Conservation (phyloP, 176 grass and related monocot genomes). For the Carex kokanica region DNA sequence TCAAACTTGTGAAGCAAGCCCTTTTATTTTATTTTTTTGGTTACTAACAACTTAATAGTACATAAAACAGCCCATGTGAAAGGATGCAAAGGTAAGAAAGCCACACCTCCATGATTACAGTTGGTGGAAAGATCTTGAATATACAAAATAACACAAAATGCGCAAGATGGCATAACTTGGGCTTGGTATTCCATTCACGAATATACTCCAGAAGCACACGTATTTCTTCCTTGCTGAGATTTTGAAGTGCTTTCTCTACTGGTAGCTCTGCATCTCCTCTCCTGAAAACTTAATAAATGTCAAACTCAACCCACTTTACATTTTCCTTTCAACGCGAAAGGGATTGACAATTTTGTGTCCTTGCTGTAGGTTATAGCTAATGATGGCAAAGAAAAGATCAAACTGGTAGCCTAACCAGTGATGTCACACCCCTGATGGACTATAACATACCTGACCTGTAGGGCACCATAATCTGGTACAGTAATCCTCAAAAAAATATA, state of each 20-base stretch:
- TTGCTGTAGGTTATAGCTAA: not conserved
- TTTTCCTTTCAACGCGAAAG: not conserved
- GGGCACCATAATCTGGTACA: not conserved
- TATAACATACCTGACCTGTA: not conserved
- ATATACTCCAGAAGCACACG: constrained; percentile 76
- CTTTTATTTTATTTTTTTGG: not conserved
- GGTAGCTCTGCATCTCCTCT: constrained; percentile 45
- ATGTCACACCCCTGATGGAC: no score
- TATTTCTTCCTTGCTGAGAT: constrained; percentile 71
- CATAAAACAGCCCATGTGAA: not conserved
- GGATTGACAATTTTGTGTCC: not conserved
- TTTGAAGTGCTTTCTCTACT: constrained; percentile 58
- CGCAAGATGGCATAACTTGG: constrained; percentile 96
- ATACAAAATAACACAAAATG: constrained; percentile 80
- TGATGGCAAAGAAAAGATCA: not conserved
- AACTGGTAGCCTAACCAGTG: not conserved
- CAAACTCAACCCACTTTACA: not conserved
- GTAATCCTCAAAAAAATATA: constrained; percentile 9
- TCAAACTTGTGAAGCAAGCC: not conserved
- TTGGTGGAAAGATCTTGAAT: constrained; percentile 70
- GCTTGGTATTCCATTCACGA: constrained; percentile 90
- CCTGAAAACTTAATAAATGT: constrained; percentile 37
- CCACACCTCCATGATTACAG: constrained; percentile 72
- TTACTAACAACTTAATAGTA: not conserved
- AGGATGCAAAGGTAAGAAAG: not conserved